phyloP scores from a whole-genome alignment of 2,329 filamentous ascomycete species.

The Fonsecaea nubica region DNA sequence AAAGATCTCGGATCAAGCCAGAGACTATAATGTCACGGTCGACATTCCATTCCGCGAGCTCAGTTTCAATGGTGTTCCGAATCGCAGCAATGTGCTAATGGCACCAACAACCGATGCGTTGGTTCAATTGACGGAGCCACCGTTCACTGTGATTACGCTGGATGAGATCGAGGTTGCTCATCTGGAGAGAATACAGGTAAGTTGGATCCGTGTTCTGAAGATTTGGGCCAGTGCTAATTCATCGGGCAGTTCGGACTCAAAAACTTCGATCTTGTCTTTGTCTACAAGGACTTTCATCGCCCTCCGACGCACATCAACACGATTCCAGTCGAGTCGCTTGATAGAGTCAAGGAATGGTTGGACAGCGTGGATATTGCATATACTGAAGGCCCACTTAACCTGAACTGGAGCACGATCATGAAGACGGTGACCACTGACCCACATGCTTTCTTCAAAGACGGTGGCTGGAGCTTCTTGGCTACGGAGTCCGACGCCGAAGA shows the following conservation, averaged over 20 bases:
- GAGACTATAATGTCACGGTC: slow-evolving; percentile 87
- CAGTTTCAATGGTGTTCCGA: slow-evolving; percentile 94
- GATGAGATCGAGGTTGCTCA: slow-evolving; percentile 97
- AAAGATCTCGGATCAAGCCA: slow-evolving; percentile 95
- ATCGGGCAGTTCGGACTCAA: slow-evolving; percentile 82
- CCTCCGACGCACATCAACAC: slow-evolving; percentile 94
- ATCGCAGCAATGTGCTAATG: slow-evolving; percentile 92
- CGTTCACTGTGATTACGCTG: slow-evolving; percentile 93
- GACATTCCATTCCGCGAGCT: slow-evolving; percentile 97
- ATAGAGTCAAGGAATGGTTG: slow-evolving; percentile 96
- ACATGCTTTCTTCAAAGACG: slow-evolving; percentile 92
- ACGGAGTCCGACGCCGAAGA: slow-evolving; percentile 87
- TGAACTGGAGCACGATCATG: slow-evolving; percentile 99
- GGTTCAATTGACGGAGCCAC: slow-evolving; percentile 94
- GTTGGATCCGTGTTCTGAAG: slow-evolving; percentile 11
- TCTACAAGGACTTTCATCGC: slow-evolving; percentile 97
- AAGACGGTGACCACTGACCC: slow-evolving; percentile 95
- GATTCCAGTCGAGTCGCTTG: slow-evolving; percentile 92
- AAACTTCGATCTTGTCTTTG: slow-evolving; percentile 98
- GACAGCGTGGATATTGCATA: slow-evolving; percentile 95
- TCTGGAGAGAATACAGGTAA: slow-evolving; percentile 81
- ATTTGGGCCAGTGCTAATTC: slow-evolving; percentile 39
- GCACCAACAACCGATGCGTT: slow-evolving; percentile 96
- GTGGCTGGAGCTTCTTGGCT: slow-evolving; percentile 91
- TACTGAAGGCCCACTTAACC: slow-evolving; percentile 91